These are phyloP conservation scores for Arachnomyces sp. DNA, from an alignment of 2,329 filamentous ascomycete genomes.

Conservation along the genomic window DNA sequence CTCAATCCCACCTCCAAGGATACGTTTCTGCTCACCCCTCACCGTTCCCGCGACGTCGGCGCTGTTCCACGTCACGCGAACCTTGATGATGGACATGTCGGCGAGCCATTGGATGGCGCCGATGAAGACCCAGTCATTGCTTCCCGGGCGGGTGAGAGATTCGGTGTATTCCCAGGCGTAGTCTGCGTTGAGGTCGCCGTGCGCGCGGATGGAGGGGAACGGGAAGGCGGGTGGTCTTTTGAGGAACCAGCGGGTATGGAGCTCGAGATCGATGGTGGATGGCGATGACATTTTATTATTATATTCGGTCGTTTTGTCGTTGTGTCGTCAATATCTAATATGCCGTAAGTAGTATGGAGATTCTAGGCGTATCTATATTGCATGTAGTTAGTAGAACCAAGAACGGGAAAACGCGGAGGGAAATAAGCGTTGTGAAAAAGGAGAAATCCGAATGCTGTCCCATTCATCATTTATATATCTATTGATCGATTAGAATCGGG, in stretches of 20 bases:
- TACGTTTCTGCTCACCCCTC: slow-evolving; percentile 26
- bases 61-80: slow-evolving; percentile 29
- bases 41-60: slow-evolving; percentile 23
- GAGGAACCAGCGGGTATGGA: slow-evolving; percentile 25
- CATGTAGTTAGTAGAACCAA: too few species aligned
- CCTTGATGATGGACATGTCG: slow-evolving; percentile 25
- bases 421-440: too few species aligned
- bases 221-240: slow-evolving; percentile 18
- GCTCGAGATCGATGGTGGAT: slow-evolving; percentile 19
- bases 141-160: slow-evolving; percentile 7
- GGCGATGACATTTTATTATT: background rate
- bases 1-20: slow-evolving; percentile 18
- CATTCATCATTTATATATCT: too few species aligned
- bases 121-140: slow-evolving; percentile 17
- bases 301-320: too few species aligned
- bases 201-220: slow-evolving; percentile 9
- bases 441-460: too few species aligned
- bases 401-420: too few species aligned
- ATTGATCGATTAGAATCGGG: too few species aligned
- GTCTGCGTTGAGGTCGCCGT: slow-evolving; percentile 5
- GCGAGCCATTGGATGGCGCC: slow-evolving; percentile 23
- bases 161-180: slow-evolving; percentile 12
- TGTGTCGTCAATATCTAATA: too few species aligned
- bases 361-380: too few species aligned
- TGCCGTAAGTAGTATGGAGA: too few species aligned